phyloP scores from a whole-genome alignment of 2,329 filamentous ascomycete species.

The Pseudodiploospora longispora region DNA sequence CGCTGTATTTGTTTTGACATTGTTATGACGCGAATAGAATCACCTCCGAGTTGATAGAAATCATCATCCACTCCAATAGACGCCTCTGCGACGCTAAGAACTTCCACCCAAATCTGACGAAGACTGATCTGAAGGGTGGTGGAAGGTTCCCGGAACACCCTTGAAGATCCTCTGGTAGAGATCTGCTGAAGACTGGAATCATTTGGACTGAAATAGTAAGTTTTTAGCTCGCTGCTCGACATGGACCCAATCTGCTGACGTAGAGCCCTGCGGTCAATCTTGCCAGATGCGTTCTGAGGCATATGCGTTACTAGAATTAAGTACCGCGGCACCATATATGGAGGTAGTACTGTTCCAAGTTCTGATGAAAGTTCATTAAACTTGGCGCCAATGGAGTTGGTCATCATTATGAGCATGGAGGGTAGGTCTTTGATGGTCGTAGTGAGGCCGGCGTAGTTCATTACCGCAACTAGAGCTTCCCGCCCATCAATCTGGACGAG shows the following conservation, averaged over 20 bases:
- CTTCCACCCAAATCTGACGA: conserved; percentile 24
- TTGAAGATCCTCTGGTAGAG: conserved; percentile 16
- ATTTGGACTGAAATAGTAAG: not conserved
- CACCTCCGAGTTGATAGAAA: conserved; percentile 41
- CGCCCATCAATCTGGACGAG: not conserved
- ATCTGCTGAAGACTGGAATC: not conserved
- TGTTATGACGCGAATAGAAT: conserved; percentile 26
- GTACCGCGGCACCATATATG: conserved; percentile 33
- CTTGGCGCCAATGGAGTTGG: not conserved
- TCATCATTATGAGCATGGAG: not conserved
- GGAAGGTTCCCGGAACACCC: no score
- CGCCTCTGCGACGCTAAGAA: conserved; percentile 23
- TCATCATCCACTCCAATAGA: conserved; percentile 33
- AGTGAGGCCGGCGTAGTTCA: not conserved
- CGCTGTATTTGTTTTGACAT: no score
- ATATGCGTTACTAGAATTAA: conserved; percentile 30
- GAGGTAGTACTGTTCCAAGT: conserved; percentile 6
- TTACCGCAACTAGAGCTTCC: no score
- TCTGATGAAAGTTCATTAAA: not conserved
- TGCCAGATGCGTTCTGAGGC: conserved; percentile 15
- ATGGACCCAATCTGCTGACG: not conserved
- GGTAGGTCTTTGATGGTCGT: not conserved
- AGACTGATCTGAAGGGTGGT: no score
- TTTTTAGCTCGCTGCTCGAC: no score
- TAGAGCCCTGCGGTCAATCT: conserved; percentile 2